Base-by-base conservation (phyloP, 2,329 filamentous ascomycete species). In the Xylaria sp. region DNA sequence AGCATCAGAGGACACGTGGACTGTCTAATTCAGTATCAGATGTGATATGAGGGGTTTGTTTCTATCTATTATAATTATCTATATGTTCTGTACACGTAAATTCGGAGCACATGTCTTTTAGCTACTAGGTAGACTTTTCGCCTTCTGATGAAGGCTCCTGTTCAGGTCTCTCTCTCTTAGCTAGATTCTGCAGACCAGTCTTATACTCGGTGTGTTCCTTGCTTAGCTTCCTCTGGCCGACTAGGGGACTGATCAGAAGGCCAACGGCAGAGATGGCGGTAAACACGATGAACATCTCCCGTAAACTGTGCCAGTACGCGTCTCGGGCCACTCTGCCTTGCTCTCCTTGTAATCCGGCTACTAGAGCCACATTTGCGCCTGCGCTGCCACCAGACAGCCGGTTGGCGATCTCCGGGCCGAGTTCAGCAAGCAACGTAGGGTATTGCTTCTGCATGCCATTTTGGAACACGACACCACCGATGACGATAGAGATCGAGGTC, bases 381-480 rank as follows among this genome's bases (percentile, higher is more conserved):
- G 87, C 84, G 60, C 81, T 80, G 53, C 81, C 81, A 28, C 86
- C 85, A 32, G 84, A 81, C n/a, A 89, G 82, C 20, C 80, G 75
- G 2, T 76, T 68, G 0, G 84, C 83, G 1, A 82, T 77, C 43
- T 83, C 73, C 0, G 81, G 79, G 0, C 86, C 86, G 0, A 92
- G 82, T 4, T 84, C 78, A 34, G 79, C 73, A 25, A 80, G 78
- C 34, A 92, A 83, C 9, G 76, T 74, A 4, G 80, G 74, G 32
- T 84, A 82, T 72, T 88, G 86, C 55, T 81, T 82, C 70, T 87
- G 80, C 89, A 93, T 92, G 67, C 86, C 81, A 76, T 94, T 94
- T 79, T 93, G 90, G 80, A 94, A 94, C 43, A 94, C 86, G 53
- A 93, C 91, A n/a, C 91, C 89, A 28, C 92, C 92, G 45, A 94